These are phyloP conservation scores for Eremothecium sinecaudum DNA, from an alignment of 1,139 yeast species.

Conservation along the genomic window DNA sequence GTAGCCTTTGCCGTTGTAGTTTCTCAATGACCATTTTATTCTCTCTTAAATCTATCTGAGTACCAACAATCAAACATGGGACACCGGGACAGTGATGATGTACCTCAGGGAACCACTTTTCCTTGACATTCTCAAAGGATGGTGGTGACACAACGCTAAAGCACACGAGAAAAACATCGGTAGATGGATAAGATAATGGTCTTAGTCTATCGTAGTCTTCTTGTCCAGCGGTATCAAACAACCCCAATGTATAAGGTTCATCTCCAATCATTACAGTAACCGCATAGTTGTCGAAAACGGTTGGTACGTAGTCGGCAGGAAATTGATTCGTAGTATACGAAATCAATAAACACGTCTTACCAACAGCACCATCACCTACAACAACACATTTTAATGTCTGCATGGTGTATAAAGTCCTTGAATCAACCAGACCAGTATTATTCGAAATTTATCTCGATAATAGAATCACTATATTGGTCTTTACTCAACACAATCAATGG, in stretches of 20 bases:
- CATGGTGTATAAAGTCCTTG: slow-evolving; percentile 39
- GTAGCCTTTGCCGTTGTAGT: slow-evolving; percentile 79
- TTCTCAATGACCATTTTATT: slow-evolving; percentile 86
- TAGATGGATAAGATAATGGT: slow-evolving; percentile 92
- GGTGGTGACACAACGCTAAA: slow-evolving; percentile 95
- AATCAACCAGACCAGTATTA: too few relatives aligned
- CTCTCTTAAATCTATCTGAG: slow-evolving; percentile 88
- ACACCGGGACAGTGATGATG: slow-evolving; percentile 98
- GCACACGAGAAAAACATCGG: slow-evolving; percentile 91
- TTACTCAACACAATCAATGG: too few relatives aligned
- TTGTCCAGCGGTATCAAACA: slow-evolving; percentile 98
- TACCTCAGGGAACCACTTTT: slow-evolving; percentile 98
- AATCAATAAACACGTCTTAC: slow-evolving; percentile 83
- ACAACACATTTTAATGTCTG: slow-evolving; percentile 92
- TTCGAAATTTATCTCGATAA: too few relatives aligned
- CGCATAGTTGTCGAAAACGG: slow-evolving; percentile 92
- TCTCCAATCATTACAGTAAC: slow-evolving; percentile 98
- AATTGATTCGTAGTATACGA: slow-evolving; percentile 82
- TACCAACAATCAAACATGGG: slow-evolving; percentile 91
- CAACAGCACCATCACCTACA: slow-evolving; percentile 98
- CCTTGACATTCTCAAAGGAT: slow-evolving; percentile 94
- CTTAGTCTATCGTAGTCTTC: slow-evolving; percentile 97
- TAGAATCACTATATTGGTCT: too few relatives aligned
- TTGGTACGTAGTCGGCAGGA: slow-evolving; percentile 84
- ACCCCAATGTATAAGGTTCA: slow-evolving; percentile 91